phyloP scores from a whole-genome alignment of 2,329 filamentous ascomycete species.

The Scytalidium lignicola region DNA sequence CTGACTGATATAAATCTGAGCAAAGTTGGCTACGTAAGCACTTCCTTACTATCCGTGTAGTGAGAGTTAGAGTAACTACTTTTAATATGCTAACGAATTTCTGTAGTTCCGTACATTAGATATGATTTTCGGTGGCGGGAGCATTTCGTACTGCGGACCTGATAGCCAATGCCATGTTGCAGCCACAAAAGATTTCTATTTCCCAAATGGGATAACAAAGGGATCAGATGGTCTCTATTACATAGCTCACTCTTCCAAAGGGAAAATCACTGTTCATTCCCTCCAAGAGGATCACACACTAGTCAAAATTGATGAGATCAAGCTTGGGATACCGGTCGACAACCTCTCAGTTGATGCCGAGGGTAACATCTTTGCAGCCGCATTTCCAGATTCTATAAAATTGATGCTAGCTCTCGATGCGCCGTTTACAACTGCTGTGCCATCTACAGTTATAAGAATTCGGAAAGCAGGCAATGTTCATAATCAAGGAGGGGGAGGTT shows the following conservation, averaged over 20 bases:
- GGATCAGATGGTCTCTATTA: slow-evolving; percentile 23
- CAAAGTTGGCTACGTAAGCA: not conserved
- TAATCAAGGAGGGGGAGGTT: not conserved
- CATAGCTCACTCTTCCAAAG: slow-evolving; percentile 22
- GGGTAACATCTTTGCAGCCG: slow-evolving; percentile 27
- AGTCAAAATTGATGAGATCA: slow-evolving; percentile 15
- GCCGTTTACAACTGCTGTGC: slow-evolving; percentile 9
- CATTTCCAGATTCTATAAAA: slow-evolving; percentile 22
- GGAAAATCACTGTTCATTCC: slow-evolving; percentile 20
- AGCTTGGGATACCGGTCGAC: slow-evolving; percentile 26
- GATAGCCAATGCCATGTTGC: slow-evolving; percentile 18
- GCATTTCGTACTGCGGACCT: slow-evolving; percentile 16
- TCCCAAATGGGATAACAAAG: slow-evolving; percentile 27
- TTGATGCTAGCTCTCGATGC: slow-evolving; percentile 16
- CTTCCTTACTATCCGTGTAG: too few species aligned
- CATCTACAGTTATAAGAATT: slow-evolving; percentile 18
- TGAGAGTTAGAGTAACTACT: too few species aligned
- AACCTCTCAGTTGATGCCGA: slow-evolving; percentile 27
- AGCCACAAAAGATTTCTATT: slow-evolving; percentile 15
- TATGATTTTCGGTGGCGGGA: slow-evolving; percentile 19
- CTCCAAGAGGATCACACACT: slow-evolving; percentile 4
- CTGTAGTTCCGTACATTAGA: slow-evolving; percentile 13
- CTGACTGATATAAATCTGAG: too few species aligned
- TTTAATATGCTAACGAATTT: not conserved
- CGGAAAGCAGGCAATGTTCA: slow-evolving; percentile 2